Evolutionary conservation across 2,329 filamentous ascomycete species (phyloP).

Genomic region (Tricladium varicosporioides): DNA sequence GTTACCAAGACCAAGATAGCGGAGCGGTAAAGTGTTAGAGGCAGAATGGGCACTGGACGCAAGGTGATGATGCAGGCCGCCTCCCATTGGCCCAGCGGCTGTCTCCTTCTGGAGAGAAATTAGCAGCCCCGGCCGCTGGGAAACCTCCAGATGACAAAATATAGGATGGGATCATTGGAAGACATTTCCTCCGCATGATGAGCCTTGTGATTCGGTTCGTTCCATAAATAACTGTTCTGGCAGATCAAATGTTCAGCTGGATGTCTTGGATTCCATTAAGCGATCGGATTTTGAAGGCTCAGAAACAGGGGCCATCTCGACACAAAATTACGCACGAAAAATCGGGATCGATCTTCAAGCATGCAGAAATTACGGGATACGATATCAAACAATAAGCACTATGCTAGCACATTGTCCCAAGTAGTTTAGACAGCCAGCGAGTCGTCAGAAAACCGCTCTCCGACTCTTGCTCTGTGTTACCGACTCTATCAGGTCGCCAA

Average conservation of each 20-base stretch:
- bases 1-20: constrained; percentile 8
- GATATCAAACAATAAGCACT: no score
- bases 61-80: neutral
- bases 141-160: neutral
- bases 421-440: no score
- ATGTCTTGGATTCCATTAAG: neutral
- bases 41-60: neutral
- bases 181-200: neutral
- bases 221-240: constrained; percentile 1
- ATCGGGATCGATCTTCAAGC: no score
- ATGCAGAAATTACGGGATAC: no score
- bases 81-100: neutral
- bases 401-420: no score
- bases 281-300: neutral
- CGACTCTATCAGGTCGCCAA: no score
- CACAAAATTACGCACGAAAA: no score
- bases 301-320: neutral
- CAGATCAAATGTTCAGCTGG: neutral
- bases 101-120: neutral
- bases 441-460: no score
- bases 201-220: neutral
- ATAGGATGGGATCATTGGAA: neutral
- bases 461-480: no score
- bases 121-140: neutral
- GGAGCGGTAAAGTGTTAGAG: neutral